Conservation (phyloP, 1,284 basidiomycete genomes). For the Puccinia polysora region DNA sequence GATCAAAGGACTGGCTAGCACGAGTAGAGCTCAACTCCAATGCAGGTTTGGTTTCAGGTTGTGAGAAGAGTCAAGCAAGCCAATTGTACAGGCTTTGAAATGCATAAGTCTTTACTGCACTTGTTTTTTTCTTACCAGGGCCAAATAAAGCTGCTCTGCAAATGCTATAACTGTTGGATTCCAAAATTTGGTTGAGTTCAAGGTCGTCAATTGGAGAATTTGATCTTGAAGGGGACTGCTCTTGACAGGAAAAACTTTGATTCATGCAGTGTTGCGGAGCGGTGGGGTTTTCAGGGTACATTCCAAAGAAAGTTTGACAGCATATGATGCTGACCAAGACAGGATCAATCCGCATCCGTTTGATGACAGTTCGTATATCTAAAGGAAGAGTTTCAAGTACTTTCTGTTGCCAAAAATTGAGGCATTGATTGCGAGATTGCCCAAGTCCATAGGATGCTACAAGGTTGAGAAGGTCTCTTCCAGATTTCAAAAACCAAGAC, state of each 20-base stretch:
- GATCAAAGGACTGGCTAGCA: background rate
- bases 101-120: constrained; percentile 9
- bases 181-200: background rate
- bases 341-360: background rate
- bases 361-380: constrained; percentile 11
- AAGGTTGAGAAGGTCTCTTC: background rate
- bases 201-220: background rate
- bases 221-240: background rate
- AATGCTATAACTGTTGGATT: background rate
- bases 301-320: constrained; percentile 10
- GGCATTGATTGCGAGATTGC: background rate
- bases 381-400: constrained; percentile 6
- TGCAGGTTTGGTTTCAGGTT: constrained; percentile 7
- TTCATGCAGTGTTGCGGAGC: background rate
- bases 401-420: constrained; percentile 3
- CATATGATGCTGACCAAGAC: background rate
- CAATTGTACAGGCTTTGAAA: constrained; percentile 25
- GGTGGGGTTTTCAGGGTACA: constrained; percentile 14
- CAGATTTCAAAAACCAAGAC: constrained; percentile 31
- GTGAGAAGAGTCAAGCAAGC: constrained; percentile 17
- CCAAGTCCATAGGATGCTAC: constrained; percentile 8
- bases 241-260: background rate
- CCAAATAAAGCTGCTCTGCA: background rate
- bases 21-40: constrained; percentile 5
- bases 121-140: background rate